Base-by-base conservation (phyloP, 306 rosid species). In the Corylus americana region DNA sequence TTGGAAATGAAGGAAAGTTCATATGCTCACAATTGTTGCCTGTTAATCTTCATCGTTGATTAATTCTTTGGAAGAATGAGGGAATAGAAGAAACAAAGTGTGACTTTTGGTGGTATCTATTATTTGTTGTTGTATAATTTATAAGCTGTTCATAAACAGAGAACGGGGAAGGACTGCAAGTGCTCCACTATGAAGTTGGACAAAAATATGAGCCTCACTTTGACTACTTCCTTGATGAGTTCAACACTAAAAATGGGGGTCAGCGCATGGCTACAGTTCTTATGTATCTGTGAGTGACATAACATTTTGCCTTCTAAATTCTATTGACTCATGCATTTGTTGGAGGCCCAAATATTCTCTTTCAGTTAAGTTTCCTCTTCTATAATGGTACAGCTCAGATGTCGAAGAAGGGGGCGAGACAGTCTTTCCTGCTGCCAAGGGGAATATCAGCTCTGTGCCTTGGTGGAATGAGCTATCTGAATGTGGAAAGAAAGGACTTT, bases 321-420 rank as follows among this genome's bases (percentile, higher is more conserved):
- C 63, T 57, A 44, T 67, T 75, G 55, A 49, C 58, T 85, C 67
- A 49, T 62, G 51, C 75, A 59, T 58, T 77, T 49, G 47, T 17
- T 77, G 31, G 55, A 76, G 62, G 73, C 74, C 54, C 71, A 35
- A 75, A 35, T 73, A 55, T 70, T 70, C 71, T 79, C 75, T 39
- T 22, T 54, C 8, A 18, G 18, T 77, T n/a, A 81, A 58, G 39
- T 76, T 25, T 74, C 50, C 55, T 73, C 77, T 83, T 83, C 70
- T 70, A 59, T 37, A 44, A 71, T 78, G 75, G 55, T 88, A 66
- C 93, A 96, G 99, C 70, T 89, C 97, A 75, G 99, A 96, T 75
- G 99, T 96, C 77, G 99, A 96, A 87, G 99, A 96, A 89, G 99
- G 99, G 44, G 99, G 99, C 13, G 99, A 96, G 87, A 96, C 99